Evolutionary conservation across 257 asterid species (phyloP).

Genomic region (Schizonepeta tenuifolia): DNA sequence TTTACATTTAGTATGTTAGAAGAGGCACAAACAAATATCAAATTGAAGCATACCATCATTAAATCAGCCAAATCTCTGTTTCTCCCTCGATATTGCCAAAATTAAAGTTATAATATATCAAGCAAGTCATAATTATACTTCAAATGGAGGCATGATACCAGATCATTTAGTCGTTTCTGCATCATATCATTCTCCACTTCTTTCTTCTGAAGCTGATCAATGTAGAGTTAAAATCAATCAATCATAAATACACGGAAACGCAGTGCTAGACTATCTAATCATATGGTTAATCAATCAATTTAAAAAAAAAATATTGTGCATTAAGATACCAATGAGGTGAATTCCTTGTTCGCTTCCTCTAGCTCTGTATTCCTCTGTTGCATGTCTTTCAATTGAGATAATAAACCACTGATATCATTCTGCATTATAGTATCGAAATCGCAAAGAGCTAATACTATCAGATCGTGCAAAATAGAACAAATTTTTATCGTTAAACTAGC

Average conservation of each 20-base stretch:
- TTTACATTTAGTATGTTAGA: neutral
- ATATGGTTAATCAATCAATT: constrained; percentile 4
- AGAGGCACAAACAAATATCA: constrained; percentile 17
- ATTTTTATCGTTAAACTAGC: neutral
- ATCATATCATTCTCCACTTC: constrained; percentile 63
- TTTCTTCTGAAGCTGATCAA: constrained; percentile 68
- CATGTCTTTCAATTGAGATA: constrained; percentile 77
- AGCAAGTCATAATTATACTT: neutral
- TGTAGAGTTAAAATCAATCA: neutral
- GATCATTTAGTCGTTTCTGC: constrained; percentile 79
- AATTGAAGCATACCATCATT: constrained; percentile 1
- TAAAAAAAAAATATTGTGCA: neutral
- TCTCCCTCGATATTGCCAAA: constrained; percentile 7
- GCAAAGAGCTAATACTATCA: constrained; percentile 2
- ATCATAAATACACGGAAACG: constrained; percentile 10
- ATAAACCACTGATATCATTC: constrained; percentile 83
- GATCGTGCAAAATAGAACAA: constrained; percentile 11
- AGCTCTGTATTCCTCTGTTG: constrained; percentile 69
- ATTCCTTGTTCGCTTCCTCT: constrained; percentile 63
- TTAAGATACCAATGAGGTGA: constrained; percentile 60
- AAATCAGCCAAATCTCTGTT: neutral
- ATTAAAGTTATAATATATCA: constrained; percentile 12
- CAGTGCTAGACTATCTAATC: neutral
- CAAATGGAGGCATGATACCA: constrained; percentile 54
- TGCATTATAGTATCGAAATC: constrained; percentile 40